phyloP scores from a whole-genome alignment of 805 yeast species.

The Wickerhamomyces hampshirensis region DNA sequence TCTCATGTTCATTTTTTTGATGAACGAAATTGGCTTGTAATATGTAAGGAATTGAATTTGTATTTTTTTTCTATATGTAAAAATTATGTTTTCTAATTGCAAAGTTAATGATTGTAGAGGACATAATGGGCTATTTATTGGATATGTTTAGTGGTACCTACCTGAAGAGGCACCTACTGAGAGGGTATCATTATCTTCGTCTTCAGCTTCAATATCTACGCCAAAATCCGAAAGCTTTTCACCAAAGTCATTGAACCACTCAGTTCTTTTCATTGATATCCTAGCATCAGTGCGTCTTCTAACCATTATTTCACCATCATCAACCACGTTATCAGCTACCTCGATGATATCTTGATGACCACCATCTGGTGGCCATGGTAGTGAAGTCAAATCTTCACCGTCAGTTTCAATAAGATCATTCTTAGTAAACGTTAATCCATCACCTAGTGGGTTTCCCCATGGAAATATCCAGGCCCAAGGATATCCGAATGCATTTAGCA shows the following conservation, averaged over 20 bases:
- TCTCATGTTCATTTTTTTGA: constrained; percentile 1
- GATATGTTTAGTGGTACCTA: too few species aligned
- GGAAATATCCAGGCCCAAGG: constrained; percentile 69
- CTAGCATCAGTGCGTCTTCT: constrained; percentile 10
- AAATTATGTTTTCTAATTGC: background rate
- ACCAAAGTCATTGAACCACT: constrained; percentile 80
- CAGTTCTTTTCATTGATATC: constrained; percentile 29
- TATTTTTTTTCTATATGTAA: background rate
- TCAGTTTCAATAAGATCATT: constrained; percentile 44
- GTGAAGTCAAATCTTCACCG: constrained; percentile 53
- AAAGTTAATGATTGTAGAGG: too few species aligned
- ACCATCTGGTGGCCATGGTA: constrained; percentile 96
- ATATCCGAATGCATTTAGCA: constrained; percentile 49
- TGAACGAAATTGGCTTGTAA: background rate
- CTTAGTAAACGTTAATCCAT: constrained; percentile 55
- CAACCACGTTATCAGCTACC: constrained; percentile 2
- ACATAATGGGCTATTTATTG: too few species aligned
- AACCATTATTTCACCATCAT: constrained; percentile 25
- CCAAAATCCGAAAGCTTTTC: constrained; percentile 83
- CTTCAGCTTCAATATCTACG: constrained; percentile 61
- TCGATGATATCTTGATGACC: constrained; percentile 36
- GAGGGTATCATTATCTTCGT: background rate
- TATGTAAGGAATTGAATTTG: constrained; percentile 16
- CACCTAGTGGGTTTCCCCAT: constrained; percentile 56
- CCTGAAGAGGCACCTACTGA: background rate